These are phyloP conservation scores for Claviceps sp. DNA, from an alignment of 2,329 filamentous ascomycete genomes.

Conservation along the genomic window DNA sequence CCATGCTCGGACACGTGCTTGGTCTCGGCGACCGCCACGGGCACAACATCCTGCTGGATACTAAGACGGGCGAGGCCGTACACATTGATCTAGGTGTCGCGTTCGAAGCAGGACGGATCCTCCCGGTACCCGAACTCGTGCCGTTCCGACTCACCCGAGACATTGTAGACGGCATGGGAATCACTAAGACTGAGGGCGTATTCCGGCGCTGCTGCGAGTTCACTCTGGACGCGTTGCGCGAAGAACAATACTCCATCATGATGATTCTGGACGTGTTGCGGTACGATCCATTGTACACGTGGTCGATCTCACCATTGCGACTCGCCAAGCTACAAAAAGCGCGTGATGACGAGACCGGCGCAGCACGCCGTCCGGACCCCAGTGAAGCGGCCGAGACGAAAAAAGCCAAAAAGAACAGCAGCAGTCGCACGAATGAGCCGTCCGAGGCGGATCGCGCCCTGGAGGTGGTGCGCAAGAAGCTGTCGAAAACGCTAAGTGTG, in stretches of 20 bases:
- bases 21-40: slow-evolving; percentile 90
- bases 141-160: slow-evolving; percentile 91
- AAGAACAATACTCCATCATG: slow-evolving; percentile 96
- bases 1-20: slow-evolving; percentile 84
- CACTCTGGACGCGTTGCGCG: slow-evolving; percentile 84
- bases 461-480: slow-evolving; percentile 88
- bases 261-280: slow-evolving; percentile 92
- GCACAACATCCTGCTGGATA: slow-evolving; percentile 91
- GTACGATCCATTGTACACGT: slow-evolving; percentile 95
- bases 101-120: slow-evolving; percentile 90
- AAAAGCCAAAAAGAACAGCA: slow-evolving; percentile 20
- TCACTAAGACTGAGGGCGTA: slow-evolving; percentile 87
- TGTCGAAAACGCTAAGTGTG: slow-evolving; percentile 86
- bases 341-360: slow-evolving; percentile 30
- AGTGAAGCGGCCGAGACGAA: slow-evolving; percentile 26
- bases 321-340: slow-evolving; percentile 52
- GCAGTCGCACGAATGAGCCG: slow-evolving; percentile 36
- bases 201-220: slow-evolving; percentile 98
- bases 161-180: slow-evolving; percentile 92
- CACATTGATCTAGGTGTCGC: slow-evolving; percentile 96
- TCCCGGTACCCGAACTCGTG: slow-evolving; percentile 89
- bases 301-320: slow-evolving; percentile 68
- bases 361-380: slow-evolving; percentile 23
- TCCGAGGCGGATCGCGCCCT: slow-evolving; percentile 82
- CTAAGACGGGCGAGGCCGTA: slow-evolving; percentile 80